Base-by-base conservation (phyloP, 2,329 filamentous ascomycete genomes). In the Magnaporthales sp. region DNA sequence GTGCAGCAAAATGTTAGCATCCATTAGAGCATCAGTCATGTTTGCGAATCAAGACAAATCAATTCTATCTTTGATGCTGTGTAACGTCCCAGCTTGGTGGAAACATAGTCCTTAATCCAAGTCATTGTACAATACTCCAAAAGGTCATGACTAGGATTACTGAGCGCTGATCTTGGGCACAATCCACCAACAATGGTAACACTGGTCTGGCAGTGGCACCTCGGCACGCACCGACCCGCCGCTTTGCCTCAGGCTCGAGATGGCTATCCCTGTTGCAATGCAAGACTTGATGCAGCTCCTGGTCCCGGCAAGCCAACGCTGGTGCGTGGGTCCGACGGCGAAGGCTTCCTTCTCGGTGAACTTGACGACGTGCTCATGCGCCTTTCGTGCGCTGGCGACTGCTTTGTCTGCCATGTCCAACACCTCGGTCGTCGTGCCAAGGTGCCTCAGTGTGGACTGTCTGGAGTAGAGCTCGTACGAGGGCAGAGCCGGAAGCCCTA, bases 401-500 rank as follows among this genome's bases (percentile, higher is more conserved):
- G 82, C 80, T 62, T 75, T 73, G 74, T 83, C 76, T 68, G 85
- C 80, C 30, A 81, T 75, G 26, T 77, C 73, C 22, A 84, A 76
- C 2, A 87, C 74, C 29, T 65, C 54, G 1, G 79, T 77, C 0
- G 70, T 63, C 1, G 78, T 77, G 3, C 77, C 70, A 6, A 74
- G 74, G 19, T 79, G 77, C 0, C 77, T 72, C 71, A 83, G 80
- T 24, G 69, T 70, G 6, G 78, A 77, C n/a, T 80, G 79, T 5
- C 71, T 70, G 9, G 75, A 71, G 68, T 91, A 92, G 15, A 88
- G 84, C 7, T 86, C 84, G 69, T 86, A 90, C 0, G 84, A 78
- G 0, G 91, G 87, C 13, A 91, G 80, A 68, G 87, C 84, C 0
- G 92, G 91, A 1, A 91, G 81, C 10, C 85, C 83, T 67, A 96